Percentiles rank a stretch among this genome's conserved stretches.
These are phyloP conservation scores for Suillus bovinus DNA, from an alignment of 768 basidiomycete species.

Conservation along the genomic window DNA sequence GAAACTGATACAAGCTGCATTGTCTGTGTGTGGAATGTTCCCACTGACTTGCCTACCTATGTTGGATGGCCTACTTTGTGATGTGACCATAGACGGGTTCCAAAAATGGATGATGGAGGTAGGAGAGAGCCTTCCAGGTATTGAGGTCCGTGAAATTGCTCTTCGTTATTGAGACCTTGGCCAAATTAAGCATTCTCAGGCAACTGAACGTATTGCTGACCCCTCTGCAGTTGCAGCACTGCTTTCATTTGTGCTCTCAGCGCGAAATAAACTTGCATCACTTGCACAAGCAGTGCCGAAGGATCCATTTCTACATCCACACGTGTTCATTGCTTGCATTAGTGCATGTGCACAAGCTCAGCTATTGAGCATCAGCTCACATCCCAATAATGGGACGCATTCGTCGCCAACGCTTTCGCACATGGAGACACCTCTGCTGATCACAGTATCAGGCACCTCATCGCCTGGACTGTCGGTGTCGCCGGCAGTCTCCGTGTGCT, in stretches of 20 bases:
- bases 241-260: constrained; percentile 64
- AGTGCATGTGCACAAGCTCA: constrained; percentile 29
- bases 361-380: constrained; percentile 1
- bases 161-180: constrained; percentile 5
- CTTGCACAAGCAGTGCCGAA: constrained; percentile 54
- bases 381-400: constrained; percentile 17
- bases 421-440: constrained; percentile 22
- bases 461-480: constrained; percentile 17
- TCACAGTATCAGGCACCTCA: constrained; percentile 15
- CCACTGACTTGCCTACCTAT: constrained; percentile 23
- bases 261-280: constrained; percentile 68
- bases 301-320: constrained; percentile 78
- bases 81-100: constrained; percentile 72
- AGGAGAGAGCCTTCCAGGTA: constrained; percentile 57
- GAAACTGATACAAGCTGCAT: constrained; percentile 68
- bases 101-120: constrained; percentile 66
- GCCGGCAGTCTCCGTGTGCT: constrained; percentile 20
- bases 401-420: constrained; percentile 28
- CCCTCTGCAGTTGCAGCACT: constrained; percentile 71
- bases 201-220: constrained; percentile 72
- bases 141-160: constrained; percentile 47
- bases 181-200: constrained; percentile 37
- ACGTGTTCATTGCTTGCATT: constrained; percentile 54
- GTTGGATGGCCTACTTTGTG: constrained; percentile 75
- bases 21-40: constrained; percentile 73